Conservation (phyloP, 2,329 filamentous ascomycete species). For the Exserohilum turcica region DNA sequence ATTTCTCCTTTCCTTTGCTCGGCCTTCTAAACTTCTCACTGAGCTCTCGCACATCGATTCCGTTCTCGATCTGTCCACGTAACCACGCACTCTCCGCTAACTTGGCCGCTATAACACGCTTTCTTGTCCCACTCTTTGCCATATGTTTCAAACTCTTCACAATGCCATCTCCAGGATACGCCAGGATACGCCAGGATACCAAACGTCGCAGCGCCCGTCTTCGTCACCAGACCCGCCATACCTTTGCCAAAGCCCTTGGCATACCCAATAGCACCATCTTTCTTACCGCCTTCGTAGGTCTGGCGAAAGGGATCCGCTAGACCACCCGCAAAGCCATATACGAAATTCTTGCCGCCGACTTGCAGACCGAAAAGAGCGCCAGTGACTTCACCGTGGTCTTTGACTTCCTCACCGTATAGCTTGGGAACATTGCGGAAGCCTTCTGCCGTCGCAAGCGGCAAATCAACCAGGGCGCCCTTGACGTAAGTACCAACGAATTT, state of each 20-base stretch:
- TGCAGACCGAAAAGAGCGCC: slow-evolving; percentile 43
- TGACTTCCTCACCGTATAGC: slow-evolving; percentile 46
- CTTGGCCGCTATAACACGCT: slow-evolving; percentile 6
- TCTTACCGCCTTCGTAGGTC: slow-evolving; percentile 37
- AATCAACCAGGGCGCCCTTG: slow-evolving; percentile 45
- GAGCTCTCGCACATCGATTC: slow-evolving; percentile 5
- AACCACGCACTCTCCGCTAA: slow-evolving; percentile 13
- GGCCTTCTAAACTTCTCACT: slow-evolving; percentile 5
- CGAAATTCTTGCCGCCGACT: slow-evolving; percentile 44
- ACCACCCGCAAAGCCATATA: slow-evolving; percentile 39
- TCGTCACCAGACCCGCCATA: slow-evolving; percentile 11
- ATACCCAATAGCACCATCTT: slow-evolving; percentile 41
- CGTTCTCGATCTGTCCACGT: neutral
- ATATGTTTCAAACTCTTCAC: slow-evolving; percentile 19
- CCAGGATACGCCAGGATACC: slow-evolving; percentile 20
- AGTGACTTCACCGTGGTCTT: slow-evolving; percentile 39
- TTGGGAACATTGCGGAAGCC: slow-evolving; percentile 44
- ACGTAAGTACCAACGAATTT: slow-evolving; percentile 23
- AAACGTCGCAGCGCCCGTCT: slow-evolving; percentile 9
- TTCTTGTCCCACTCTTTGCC: slow-evolving; percentile 13
- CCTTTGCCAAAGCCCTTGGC: neutral
- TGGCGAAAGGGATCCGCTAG: slow-evolving; percentile 39
- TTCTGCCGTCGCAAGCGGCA: slow-evolving; percentile 46
- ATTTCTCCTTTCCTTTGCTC: slow-evolving; percentile 3
- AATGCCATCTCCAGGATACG: slow-evolving; percentile 23